Base-by-base conservation (phyloP, 139 green algal species). In the Tetraselmis chui region DNA sequence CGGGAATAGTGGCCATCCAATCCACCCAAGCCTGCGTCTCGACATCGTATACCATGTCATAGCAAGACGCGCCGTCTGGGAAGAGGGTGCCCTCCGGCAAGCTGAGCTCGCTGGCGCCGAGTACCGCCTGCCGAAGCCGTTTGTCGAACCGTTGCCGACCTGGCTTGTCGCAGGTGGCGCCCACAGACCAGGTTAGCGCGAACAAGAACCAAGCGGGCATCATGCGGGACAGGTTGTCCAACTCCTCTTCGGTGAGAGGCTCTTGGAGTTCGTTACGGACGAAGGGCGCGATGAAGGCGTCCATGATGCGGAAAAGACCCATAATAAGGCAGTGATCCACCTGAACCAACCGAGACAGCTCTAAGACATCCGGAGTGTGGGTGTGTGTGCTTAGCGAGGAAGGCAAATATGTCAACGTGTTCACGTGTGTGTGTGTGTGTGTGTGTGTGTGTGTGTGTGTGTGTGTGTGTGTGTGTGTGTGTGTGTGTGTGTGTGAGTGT, bases 291-390 rank as follows among this genome's bases (percentile, higher is more conserved):
- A 93, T 29, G 30, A 96, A 80, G 0, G 89, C 76, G 83, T 92
- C 89, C 91, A 96, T 94, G 1, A 96, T 75, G 31, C 88, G 91
- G 86, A 95, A 96, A 81, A 89, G 91, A 29, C 83, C 89, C 0
- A 82, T 67, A 1, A 93, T 86, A 59, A 97, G 86, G 83, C 92
- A 92, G 84, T 90, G 87, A 86, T 91, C 88, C 30, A 90, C n/a
- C n/a, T n/a, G n/a, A n/a, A n/a, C n/a, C n/a, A n/a, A n/a, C n/a
- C n/a, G n/a, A n/a, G n/a, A n/a, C n/a, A n/a, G n/a, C n/a, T n/a
- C n/a, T n/a, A n/a, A n/a, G n/a, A n/a, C n/a, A n/a, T n/a, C n/a
- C n/a, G n/a, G n/a, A n/a, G n/a, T n/a, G n/a, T n/a, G n/a, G n/a
- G n/a, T n/a, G n/a, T n/a, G n/a, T n/a, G n/a, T n/a, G n/a, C n/a